Percentiles rank a stretch among this genome's conserved stretches.
Conservation (phyloP, 1,284 basidiomycete genomes). For the Ceratobasidium sp. region DNA sequence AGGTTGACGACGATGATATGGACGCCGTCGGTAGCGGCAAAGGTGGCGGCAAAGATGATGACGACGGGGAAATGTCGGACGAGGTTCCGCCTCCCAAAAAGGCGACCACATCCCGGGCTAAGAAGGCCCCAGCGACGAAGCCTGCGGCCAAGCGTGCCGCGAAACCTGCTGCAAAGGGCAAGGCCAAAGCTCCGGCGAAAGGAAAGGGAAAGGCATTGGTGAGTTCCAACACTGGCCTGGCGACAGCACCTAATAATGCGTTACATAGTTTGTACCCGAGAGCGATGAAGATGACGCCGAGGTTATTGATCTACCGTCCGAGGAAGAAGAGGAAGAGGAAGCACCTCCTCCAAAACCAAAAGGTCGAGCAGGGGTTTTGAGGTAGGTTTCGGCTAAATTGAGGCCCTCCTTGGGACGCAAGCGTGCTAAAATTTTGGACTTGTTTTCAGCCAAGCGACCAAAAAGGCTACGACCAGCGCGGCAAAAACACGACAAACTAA, state of each 20-base stretch:
- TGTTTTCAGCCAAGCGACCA: slow-evolving; percentile 39
- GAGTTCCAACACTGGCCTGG: not conserved
- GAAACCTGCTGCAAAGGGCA: slow-evolving; percentile 60
- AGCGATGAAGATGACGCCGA: slow-evolving; percentile 49
- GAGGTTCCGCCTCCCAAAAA: slow-evolving; percentile 47
- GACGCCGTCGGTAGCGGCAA: slow-evolving; percentile 52
- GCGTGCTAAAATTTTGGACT: not conserved
- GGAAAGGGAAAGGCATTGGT: slow-evolving; percentile 47
- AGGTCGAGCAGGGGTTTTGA: slow-evolving; percentile 47
- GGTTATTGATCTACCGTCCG: slow-evolving; percentile 42
- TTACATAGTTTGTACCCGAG: slow-evolving; percentile 42
- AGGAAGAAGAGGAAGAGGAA: slow-evolving; percentile 49
- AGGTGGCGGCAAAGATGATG: slow-evolving; percentile 56
- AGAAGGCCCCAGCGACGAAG: slow-evolving; percentile 41
- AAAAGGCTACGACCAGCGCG: slow-evolving; percentile 49
- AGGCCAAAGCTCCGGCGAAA: slow-evolving; percentile 54
- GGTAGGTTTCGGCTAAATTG: slow-evolving; percentile 13
- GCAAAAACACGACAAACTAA: slow-evolving; percentile 44
- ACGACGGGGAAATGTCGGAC: slow-evolving; percentile 56
- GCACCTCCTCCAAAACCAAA: slow-evolving; percentile 44
- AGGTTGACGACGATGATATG: slow-evolving; percentile 65
- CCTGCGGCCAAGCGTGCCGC: slow-evolving; percentile 46
- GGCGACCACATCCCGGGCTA: slow-evolving; percentile 56
- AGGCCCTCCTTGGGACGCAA: not conserved
- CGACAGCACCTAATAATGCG: not conserved